A percentile compares a stretch with the other conserved stretches of the same genome.
Conservation (phyloP, 305 asterid species). For the Vinca major region DNA sequence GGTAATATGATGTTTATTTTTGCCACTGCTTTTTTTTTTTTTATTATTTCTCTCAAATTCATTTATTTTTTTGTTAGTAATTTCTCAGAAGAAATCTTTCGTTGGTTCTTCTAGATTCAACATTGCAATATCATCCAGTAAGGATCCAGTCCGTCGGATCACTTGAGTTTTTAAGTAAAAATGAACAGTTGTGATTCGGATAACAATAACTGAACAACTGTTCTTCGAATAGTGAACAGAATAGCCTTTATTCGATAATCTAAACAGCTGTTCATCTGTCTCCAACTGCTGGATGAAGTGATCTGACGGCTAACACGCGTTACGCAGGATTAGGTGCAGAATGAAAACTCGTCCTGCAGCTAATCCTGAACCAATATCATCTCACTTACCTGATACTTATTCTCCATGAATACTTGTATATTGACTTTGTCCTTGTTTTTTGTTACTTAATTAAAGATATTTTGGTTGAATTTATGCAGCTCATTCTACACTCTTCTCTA, state of each 20-base stretch:
- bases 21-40: background rate
- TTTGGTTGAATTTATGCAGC: conserved; percentile 31
- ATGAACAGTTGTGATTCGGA: too few species aligned
- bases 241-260: too few species aligned
- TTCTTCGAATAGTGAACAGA: too few species aligned
- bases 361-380: too few species aligned
- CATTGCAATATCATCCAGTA: background rate
- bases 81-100: background rate
- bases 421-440: background rate
- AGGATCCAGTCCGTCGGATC: too few species aligned
- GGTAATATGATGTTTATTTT: background rate
- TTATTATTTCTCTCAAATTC: background rate
- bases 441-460: background rate
- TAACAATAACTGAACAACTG: too few species aligned
- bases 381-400: background rate
- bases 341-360: too few species aligned
- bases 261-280: too few species aligned
- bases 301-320: too few species aligned
- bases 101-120: background rate
- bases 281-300: too few species aligned
- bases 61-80: background rate
- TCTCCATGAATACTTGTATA: background rate
- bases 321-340: too few species aligned
- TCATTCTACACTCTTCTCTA: conserved; percentile 20
- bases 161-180: too few species aligned